Percentiles rank a stretch among this genome's conserved stretches.
Conservation (phyloP, 495 filamentous ascomycete genomes). For the Viridothelium virens region DNA sequence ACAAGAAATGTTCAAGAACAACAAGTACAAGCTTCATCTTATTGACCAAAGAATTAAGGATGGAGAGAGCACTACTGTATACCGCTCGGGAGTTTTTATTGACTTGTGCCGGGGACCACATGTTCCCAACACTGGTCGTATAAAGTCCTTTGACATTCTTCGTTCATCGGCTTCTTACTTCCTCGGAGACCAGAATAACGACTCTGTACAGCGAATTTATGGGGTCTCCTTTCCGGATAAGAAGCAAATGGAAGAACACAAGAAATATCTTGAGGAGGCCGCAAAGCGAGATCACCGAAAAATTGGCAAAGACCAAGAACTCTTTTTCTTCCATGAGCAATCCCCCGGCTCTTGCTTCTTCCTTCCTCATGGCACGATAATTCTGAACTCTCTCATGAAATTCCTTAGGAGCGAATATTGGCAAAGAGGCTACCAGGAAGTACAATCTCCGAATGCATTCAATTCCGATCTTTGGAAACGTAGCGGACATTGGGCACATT, state of each 20-base stretch:
- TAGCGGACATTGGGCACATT: conserved; percentile 91
- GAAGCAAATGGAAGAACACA: conserved; percentile 80
- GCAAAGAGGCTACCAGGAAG: conserved; percentile 89
- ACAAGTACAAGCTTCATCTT: conserved; percentile 92
- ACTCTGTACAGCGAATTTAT: conserved; percentile 91
- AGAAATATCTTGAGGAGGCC: conserved; percentile 90
- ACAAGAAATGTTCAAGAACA: conserved; percentile 92
- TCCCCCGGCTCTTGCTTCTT: conserved; percentile 92
- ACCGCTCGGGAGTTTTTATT: conserved; percentile 73
- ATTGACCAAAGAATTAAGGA: conserved; percentile 87
- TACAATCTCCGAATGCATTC: conserved; percentile 94
- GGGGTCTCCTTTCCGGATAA: conserved; percentile 97
- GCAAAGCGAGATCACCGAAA: conserved; percentile 89
- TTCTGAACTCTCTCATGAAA: conserved; percentile 77
- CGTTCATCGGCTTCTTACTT: conserved; percentile 96
- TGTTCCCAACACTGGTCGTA: conserved; percentile 83
- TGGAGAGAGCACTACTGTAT: conserved; percentile 85
- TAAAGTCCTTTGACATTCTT: conserved; percentile 91
- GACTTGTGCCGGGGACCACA: conserved; percentile 77
- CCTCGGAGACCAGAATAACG: conserved; percentile 84
- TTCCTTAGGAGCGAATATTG: conserved; percentile 84
- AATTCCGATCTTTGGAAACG: conserved; percentile 85
- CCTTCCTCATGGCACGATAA: conserved; percentile 72
- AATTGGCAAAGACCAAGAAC: conserved; percentile 88
- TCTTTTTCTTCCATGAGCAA: conserved; percentile 91